phyloP scores from a whole-genome alignment of 2,329 filamentous ascomycete species.

The Alternaria arborescens region DNA sequence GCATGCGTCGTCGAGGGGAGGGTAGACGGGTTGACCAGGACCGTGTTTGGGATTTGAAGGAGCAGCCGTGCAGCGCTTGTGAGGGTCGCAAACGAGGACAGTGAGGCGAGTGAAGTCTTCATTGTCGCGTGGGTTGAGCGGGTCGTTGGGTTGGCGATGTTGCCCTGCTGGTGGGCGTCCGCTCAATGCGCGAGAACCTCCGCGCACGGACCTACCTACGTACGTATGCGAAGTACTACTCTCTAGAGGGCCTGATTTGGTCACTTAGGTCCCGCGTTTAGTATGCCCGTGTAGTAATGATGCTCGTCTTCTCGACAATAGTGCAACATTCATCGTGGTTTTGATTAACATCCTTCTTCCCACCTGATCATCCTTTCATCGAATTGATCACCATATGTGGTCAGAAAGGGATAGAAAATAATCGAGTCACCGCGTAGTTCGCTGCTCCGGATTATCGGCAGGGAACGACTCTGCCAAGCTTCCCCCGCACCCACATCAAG shows the following conservation, averaged over 20 bases:
- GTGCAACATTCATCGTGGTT: not conserved
- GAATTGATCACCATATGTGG: not conserved
- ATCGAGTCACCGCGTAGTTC: not conserved
- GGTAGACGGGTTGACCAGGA: conserved; percentile 55
- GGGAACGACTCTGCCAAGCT: not conserved
- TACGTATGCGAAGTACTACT: not conserved
- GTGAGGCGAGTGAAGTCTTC: conserved; percentile 47
- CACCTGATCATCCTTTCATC: not conserved
- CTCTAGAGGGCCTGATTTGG: not conserved
- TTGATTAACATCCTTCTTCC: not conserved
- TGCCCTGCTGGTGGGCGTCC: not conserved
- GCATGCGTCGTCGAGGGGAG: conserved; percentile 68
- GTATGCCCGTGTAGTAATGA: too few species aligned
- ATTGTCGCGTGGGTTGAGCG: conserved; percentile 23
- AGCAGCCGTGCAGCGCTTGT: conserved; percentile 57
- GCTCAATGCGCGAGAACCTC: not conserved
- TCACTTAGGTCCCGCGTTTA: too few species aligned
- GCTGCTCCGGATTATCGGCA: not conserved
- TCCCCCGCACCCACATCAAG: not conserved
- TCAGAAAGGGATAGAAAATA: not conserved
- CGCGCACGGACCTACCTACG: not conserved
- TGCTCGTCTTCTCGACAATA: not conserved
- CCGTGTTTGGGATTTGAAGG: conserved; percentile 60
- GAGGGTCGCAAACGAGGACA: conserved; percentile 54
- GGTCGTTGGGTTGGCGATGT: not conserved